Evolutionary conservation across 805 yeast genomes (phyloP).

Genomic region (Debaryomyces prosopidis): DNA sequence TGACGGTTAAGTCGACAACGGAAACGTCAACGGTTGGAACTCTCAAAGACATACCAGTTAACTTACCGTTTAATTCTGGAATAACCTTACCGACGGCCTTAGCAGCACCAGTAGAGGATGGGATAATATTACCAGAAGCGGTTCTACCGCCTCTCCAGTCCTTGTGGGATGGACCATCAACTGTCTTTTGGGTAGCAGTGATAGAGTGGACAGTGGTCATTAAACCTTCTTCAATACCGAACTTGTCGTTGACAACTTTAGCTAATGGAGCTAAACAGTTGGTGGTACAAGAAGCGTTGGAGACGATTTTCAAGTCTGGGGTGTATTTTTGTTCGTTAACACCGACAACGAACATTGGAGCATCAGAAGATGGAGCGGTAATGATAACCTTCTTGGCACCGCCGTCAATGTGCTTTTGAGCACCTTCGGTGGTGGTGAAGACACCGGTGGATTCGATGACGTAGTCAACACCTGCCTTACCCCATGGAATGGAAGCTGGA

Average conservation of each 20-base stretch:
- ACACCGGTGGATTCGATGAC: slow-evolving; percentile 95
- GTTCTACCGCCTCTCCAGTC: slow-evolving; percentile 99
- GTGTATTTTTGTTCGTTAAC: slow-evolving; percentile 82
- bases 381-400: slow-evolving; percentile 95
- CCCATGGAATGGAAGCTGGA: slow-evolving; percentile 90
- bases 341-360: slow-evolving; percentile 94
- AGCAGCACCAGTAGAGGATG: slow-evolving; percentile 96
- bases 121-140: slow-evolving; percentile 93
- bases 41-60: slow-evolving; percentile 92
- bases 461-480: slow-evolving; percentile 74
- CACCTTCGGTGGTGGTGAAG: slow-evolving; percentile 80
- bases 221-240: slow-evolving; percentile 87
- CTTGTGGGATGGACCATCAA: slow-evolving; percentile 95
- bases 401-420: slow-evolving; percentile 79
- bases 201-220: slow-evolving; percentile 97
- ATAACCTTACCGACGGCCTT: slow-evolving; percentile 96
- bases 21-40: slow-evolving; percentile 94
- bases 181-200: slow-evolving; percentile 95
- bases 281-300: slow-evolving; percentile 95
- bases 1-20: slow-evolving; percentile 88
- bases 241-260: slow-evolving; percentile 81
- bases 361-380: slow-evolving; percentile 92
- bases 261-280: slow-evolving; percentile 95
- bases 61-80: slow-evolving; percentile 87
- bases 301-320: slow-evolving; percentile 71